phyloP scores from a whole-genome alignment of 805 yeast species.

The Maudiozyma turicensis region DNA sequence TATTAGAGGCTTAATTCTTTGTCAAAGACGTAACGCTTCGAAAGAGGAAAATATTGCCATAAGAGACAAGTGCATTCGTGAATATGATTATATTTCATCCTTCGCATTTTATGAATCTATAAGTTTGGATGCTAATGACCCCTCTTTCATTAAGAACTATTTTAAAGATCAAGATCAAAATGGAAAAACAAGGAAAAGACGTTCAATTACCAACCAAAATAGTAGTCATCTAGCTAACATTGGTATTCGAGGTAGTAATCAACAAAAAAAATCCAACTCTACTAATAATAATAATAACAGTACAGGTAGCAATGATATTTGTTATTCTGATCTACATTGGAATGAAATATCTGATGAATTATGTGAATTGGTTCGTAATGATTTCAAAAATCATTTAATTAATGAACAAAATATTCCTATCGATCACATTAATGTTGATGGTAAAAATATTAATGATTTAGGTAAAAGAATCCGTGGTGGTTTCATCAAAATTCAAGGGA shows the following conservation, averaged over 20 bases:
- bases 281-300: not conserved
- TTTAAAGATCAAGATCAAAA: not conserved
- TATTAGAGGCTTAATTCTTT: slow-evolving; percentile 19
- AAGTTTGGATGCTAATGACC: not conserved
- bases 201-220: slow-evolving; percentile 1
- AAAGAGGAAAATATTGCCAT: not conserved
- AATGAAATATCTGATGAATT: slow-evolving; percentile 17
- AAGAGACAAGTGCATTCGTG: slow-evolving; percentile 9
- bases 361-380: slow-evolving; percentile 9
- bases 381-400: slow-evolving; percentile 9
- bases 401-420: slow-evolving; percentile 5
- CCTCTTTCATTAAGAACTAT: not conserved
- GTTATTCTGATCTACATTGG: slow-evolving; percentile 28
- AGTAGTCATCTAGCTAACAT: not conserved
- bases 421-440: slow-evolving; percentile 2
- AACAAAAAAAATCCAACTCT: not conserved
- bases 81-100: slow-evolving; percentile 13
- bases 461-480: slow-evolving; percentile 79
- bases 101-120: slow-evolving; percentile 16
- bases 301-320: slow-evolving; percentile 5
- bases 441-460: slow-evolving; percentile 14
- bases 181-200: slow-evolving; percentile 5
- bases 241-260: not conserved
- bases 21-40: not conserved
- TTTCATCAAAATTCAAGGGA: slow-evolving; percentile 83